These are phyloP conservation scores for Trifolium fragiferum DNA, from an alignment of 306 rosid species.

Conservation along the genomic window DNA sequence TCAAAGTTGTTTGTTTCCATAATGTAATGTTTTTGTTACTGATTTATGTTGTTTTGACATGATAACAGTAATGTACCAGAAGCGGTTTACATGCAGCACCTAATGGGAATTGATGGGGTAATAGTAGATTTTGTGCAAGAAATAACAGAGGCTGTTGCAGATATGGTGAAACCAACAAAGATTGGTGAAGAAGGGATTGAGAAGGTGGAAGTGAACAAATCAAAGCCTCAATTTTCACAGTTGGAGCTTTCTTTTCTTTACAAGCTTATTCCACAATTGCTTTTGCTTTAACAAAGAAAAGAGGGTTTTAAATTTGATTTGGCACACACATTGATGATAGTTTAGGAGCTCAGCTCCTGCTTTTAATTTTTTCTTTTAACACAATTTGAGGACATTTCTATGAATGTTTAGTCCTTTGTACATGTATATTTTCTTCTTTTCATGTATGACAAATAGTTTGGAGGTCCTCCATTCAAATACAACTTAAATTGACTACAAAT, in stretches of 20 bases:
- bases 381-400: background rate
- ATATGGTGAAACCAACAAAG: slow-evolving; percentile 56
- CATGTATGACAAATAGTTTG: slow-evolving; percentile 4
- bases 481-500: background rate
- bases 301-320: background rate
- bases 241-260: slow-evolving; percentile 76
- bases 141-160: slow-evolving; percentile 71
- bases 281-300: slow-evolving; percentile 47
- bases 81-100: slow-evolving; percentile 85
- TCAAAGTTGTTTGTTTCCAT: background rate
- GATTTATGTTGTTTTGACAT: background rate
- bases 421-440: slow-evolving; percentile 19
- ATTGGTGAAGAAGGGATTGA: slow-evolving; percentile 51
- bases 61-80: slow-evolving; percentile 81
- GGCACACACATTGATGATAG: background rate
- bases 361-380: background rate
- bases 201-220: slow-evolving; percentile 40
- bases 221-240: slow-evolving; percentile 79
- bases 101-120: slow-evolving; percentile 94
- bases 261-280: slow-evolving; percentile 82
- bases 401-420: slow-evolving; percentile 31
- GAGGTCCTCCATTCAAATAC: background rate
- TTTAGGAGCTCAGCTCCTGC: background rate
- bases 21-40: background rate
- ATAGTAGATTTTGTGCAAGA: slow-evolving; percentile 85